A percentile compares a stretch with the other conserved stretches of the same genome.
Conservation (phyloP, 73 alveolate species). For the Paramecium biaurelia region DNA sequence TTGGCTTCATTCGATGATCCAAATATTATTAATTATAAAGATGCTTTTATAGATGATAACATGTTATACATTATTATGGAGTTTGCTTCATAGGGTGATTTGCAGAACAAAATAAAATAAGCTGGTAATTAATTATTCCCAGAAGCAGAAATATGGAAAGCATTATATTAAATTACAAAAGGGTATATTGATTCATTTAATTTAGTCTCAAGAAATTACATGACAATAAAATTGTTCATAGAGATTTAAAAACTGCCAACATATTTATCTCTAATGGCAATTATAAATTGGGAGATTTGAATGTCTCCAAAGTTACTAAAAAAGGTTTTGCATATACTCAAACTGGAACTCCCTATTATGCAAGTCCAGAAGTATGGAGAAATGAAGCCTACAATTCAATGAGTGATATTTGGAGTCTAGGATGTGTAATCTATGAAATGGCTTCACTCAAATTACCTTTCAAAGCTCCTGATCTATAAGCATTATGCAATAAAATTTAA, state of each 20-base stretch:
- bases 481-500: constrained; percentile 84
- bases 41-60: neutral
- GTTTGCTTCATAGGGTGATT: constrained; percentile 92
- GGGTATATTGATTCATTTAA: constrained; percentile 32
- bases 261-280: constrained; percentile 53
- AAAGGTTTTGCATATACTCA: constrained; percentile 74
- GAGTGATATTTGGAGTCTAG: constrained; percentile 96
- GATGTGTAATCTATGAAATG: constrained; percentile 95
- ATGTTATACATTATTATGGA: constrained; percentile 90
- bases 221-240: constrained; percentile 62
- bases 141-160: constrained; percentile 90
- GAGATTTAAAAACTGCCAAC: constrained; percentile 67
- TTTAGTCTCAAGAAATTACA: constrained; percentile 62
- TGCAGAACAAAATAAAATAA: constrained; percentile 79
- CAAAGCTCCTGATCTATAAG: constrained; percentile 87
- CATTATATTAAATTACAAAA: constrained; percentile 77
- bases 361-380: constrained; percentile 96
- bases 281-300: constrained; percentile 79
- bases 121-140: constrained; percentile 78
- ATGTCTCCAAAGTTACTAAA: constrained; percentile 81
- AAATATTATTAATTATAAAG: constrained; percentile 74
- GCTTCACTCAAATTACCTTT: constrained; percentile 92
- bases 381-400: constrained; percentile 92
- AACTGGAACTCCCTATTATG: constrained; percentile 92
- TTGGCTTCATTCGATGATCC: constrained; percentile 75